Evolutionary conservation across 2,329 filamentous ascomycete species (phyloP), one percentile per base, ranked within the genome.

Genomic region (Fusarium clavum): DNA sequence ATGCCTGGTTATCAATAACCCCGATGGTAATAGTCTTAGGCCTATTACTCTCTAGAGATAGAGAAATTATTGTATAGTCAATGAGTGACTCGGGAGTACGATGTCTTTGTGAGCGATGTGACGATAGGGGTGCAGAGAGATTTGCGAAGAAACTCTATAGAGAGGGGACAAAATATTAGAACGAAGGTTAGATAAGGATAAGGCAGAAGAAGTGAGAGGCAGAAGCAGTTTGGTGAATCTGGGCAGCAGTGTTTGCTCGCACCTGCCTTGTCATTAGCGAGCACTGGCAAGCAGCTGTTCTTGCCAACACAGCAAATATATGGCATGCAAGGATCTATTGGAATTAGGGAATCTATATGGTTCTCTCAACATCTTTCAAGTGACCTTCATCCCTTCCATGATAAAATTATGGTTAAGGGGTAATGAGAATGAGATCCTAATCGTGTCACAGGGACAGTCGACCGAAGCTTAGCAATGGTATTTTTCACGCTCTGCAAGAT

Each of bases 21-120:
- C 6, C 5, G 11, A n/a, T 38, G 10, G 0, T 38, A n/a, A 38
- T 38, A 38, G 10, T 38, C 1, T 38, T 38, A 12, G 18, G 10
- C 6, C 5, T 12, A 7, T 18, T 11, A 4, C 3, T n/a, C 2
- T 5, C 10, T 3, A 38, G 34, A 3, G 34, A 4, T 12, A 12
- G 34, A n/a, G 34, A 38, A 38, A 11, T 38, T 11, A 3, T 38
- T n/a, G 34, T 38, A 0, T 7, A n/a, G 34, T 38, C 34, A 1
- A n/a, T 38, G 3, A n/a, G 34, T 38, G 18, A 38, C 18, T 7
- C 6, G 6, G 10, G 34, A n/a, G 6, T 18, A 38, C 6, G 16
- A n/a, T n/a, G 34, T 38, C 34, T 38, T 38, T n/a, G 18, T 3
- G n/a, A 38, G 34, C 0, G 34, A 12, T 2, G 4, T 38, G 34